Evolutionary conservation across 768 basidiomycete species (phyloP), one percentile per base, ranked within the genome.

Genomic region (Coprinopsis sp.): DNA sequence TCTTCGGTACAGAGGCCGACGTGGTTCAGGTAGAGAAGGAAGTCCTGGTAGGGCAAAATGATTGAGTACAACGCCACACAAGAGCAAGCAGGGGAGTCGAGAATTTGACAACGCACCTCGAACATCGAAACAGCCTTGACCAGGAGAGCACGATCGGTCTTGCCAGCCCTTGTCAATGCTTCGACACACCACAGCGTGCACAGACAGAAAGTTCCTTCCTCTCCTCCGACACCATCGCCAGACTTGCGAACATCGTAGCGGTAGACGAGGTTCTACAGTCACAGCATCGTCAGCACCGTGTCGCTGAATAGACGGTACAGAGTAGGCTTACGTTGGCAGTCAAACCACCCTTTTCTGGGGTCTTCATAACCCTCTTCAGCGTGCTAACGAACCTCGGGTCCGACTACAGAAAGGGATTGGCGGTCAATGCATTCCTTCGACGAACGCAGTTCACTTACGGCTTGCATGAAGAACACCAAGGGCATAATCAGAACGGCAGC

Each of bases 141-240:
- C 12, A 95, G 68, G 53, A 92, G 73, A 6, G 72, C 54, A 38
- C 68, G 72, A 54, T 95, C 87, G 50, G 77, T 89, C 48, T 87
- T 78, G 1, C 92, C 92, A 0, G 88, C 93, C 8, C 94, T 77
- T 0, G 91, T 90, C 51, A 98, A 66, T 0, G 92, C 92, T 57
- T 97, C 93, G 33, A 95, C 71, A 52, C 85, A 86, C 88, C 87
- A 91, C 6, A 91, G 63, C 0, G 87, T 90, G 58, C 91, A 93
- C 37, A 98, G 69, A 50, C 90, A 91, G 67, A 97, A 96, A 0
- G 89, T 93, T 2, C 94, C 94, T 65, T 96, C 94, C 53, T 95
- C 91, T 1, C 94, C 93, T 1, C 95, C 94, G 11, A 97, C 91
- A 6, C 95, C 95, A 56, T 97, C 95, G 47, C 88, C 84, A 0